Evolutionary conservation across 2,329 filamentous ascomycete species (phyloP).

Genomic region (Talaromyces sp.): DNA sequence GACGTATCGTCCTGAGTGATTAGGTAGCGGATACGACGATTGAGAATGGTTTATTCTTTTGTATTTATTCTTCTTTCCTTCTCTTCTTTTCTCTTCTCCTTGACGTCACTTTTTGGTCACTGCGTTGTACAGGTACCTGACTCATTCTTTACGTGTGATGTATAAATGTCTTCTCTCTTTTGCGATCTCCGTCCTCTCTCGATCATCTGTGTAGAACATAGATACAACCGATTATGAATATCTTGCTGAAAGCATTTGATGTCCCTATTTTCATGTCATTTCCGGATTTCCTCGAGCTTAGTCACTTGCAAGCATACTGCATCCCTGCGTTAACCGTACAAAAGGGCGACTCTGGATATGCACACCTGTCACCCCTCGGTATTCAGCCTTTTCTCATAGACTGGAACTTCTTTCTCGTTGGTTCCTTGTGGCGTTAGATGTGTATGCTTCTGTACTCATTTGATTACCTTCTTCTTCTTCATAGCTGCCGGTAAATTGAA

Average conservation of each 20-base stretch:
- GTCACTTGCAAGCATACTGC: neutral
- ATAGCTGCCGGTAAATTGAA: neutral
- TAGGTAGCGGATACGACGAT: neutral
- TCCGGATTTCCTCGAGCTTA: neutral
- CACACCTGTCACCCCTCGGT: neutral
- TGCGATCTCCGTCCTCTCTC: neutral
- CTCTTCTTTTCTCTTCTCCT: neutral
- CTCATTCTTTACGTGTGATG: neutral
- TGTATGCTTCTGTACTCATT: neutral
- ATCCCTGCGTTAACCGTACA: neutral
- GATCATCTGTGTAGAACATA: neutral
- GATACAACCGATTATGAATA: neutral
- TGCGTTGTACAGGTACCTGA: neutral
- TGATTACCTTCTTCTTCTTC: neutral
- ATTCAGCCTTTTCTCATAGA: neutral
- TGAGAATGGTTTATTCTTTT: neutral
- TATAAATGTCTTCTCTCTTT: neutral
- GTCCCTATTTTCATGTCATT: neutral
- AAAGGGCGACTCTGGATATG: neutral
- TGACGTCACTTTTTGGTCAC: neutral
- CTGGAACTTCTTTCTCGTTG: neutral
- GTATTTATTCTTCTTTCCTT: neutral
- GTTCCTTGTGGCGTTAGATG: neutral
- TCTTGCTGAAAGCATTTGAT: neutral
- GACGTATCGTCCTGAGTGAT: slow-evolving; percentile 8